Conservation (phyloP, 2,329 filamentous ascomycete species). For the Diaporthe destruens region DNA sequence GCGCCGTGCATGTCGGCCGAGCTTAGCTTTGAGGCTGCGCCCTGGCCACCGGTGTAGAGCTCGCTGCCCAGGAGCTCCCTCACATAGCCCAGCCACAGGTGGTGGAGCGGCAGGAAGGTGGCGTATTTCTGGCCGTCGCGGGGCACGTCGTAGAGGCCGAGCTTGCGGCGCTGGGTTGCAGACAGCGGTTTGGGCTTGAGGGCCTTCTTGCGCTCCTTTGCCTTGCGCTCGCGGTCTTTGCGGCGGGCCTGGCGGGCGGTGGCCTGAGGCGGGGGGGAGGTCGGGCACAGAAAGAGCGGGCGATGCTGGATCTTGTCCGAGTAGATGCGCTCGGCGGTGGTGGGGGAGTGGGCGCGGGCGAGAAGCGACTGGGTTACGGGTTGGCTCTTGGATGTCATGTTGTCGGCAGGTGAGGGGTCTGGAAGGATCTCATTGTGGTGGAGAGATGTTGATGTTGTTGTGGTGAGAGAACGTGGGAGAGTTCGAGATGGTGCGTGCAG, state of each 20-base stretch:
- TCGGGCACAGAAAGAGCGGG: slow-evolving; percentile 82
- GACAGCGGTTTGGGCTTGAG: slow-evolving; percentile 78
- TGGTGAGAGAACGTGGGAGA: no score
- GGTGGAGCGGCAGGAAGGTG: slow-evolving; percentile 82
- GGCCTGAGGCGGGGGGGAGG: slow-evolving; percentile 72
- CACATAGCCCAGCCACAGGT: slow-evolving; percentile 87
- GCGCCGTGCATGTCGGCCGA: slow-evolving; percentile 95
- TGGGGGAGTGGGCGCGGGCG: slow-evolving; percentile 81
- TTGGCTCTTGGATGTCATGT: slow-evolving; percentile 41
- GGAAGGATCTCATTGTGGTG: background rate
- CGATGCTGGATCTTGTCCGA: slow-evolving; percentile 86
- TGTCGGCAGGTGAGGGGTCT: background rate
- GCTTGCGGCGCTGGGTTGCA: slow-evolving; percentile 79
- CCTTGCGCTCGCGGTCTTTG: slow-evolving; percentile 62
- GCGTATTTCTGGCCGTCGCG: slow-evolving; percentile 76
- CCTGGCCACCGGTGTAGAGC: slow-evolving; percentile 66
- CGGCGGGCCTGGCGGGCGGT: slow-evolving; percentile 70
- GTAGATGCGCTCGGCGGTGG: slow-evolving; percentile 78
- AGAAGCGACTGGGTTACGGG: slow-evolving; percentile 75
- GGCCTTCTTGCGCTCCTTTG: slow-evolving; percentile 59
- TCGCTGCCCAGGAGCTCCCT: slow-evolving; percentile 80
- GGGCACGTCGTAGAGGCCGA: slow-evolving; percentile 81
- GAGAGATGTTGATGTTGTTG: no score
- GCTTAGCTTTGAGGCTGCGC: slow-evolving; percentile 79
- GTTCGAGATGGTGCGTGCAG: background rate